phyloP scores from a whole-genome alignment of 164 flowering plant genomes.

The Stephania cephalantha region DNA sequence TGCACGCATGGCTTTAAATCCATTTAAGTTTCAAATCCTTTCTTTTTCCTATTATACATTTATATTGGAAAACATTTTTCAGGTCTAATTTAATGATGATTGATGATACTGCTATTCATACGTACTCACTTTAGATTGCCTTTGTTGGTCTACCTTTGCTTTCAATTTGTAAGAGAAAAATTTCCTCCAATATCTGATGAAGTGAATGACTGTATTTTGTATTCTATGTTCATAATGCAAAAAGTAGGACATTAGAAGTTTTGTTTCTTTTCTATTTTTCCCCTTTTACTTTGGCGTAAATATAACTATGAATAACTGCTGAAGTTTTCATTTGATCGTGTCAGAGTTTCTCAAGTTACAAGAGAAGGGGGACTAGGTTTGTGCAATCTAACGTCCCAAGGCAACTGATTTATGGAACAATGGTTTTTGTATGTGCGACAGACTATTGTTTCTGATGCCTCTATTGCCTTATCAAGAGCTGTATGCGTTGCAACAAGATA shows the following conservation, averaged over 20 bases:
- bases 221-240: not conserved
- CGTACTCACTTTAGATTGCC: not conserved
- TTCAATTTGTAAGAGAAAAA: not conserved
- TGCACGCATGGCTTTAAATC: not conserved
- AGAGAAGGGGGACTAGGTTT: conserved; percentile 81
- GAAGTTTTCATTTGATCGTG: conserved; percentile 10
- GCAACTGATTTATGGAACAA: conserved; percentile 89
- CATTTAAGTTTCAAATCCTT: not conserved
- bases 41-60: not conserved
- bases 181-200: not conserved
- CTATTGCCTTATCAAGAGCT: conserved; percentile 79
- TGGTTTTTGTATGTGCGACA: conserved; percentile 96
- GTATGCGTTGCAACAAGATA: conserved; percentile 94
- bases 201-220: not conserved
- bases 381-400: conserved; percentile 77
- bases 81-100: too few species aligned
- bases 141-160: not conserved
- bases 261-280: not conserved
- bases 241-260: not conserved
- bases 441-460: conserved; percentile 83
- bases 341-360: conserved; percentile 82
- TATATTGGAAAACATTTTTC: too few species aligned
- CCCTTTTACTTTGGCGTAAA: not conserved
- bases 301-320: not conserved
- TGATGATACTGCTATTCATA: not conserved